These are phyloP conservation scores for Fusarium stilboides DNA, from an alignment of 2,329 filamentous ascomycete species.

Conservation along the genomic window DNA sequence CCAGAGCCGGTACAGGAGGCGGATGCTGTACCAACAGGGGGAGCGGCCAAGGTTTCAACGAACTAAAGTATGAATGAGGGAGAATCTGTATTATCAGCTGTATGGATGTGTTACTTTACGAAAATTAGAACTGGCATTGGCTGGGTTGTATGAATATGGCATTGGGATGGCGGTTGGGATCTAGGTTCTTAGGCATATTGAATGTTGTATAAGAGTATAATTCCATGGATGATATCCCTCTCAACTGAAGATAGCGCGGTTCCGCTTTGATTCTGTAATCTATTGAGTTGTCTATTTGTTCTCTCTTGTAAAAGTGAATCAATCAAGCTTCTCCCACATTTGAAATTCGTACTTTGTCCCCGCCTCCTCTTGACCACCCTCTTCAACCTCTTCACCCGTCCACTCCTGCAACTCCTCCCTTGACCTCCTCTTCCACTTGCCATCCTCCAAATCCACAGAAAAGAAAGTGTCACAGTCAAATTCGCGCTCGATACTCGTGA, in stretches of 20 bases:
- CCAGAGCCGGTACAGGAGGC: constrained; percentile 41
- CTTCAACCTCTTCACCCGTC: constrained; percentile 75
- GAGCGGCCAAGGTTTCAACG: constrained; percentile 41
- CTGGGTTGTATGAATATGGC: constrained; percentile 44
- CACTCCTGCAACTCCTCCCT: constrained; percentile 72
- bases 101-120: constrained; percentile 25
- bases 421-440: constrained; percentile 69
- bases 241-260: constrained; percentile 28
- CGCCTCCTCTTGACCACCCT: constrained; percentile 73
- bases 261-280: not conserved
- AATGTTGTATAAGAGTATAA: constrained; percentile 37
- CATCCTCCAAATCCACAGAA: constrained; percentile 67
- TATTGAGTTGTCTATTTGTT: not conserved
- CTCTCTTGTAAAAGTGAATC: not conserved
- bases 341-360: constrained; percentile 79
- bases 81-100: constrained; percentile 48
- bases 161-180: constrained; percentile 3
- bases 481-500: constrained; percentile 78
- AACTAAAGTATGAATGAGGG: constrained; percentile 25
- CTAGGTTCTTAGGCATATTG: constrained; percentile 21
- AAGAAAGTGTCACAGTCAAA: constrained; percentile 86
- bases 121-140: constrained; percentile 31
- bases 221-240: constrained; percentile 40
- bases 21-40: constrained; percentile 22
- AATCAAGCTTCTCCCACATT: constrained; percentile 75